Conservation (phyloP, 176 grass and related monocot genomes). For the Thinopyrum elongatum region DNA sequence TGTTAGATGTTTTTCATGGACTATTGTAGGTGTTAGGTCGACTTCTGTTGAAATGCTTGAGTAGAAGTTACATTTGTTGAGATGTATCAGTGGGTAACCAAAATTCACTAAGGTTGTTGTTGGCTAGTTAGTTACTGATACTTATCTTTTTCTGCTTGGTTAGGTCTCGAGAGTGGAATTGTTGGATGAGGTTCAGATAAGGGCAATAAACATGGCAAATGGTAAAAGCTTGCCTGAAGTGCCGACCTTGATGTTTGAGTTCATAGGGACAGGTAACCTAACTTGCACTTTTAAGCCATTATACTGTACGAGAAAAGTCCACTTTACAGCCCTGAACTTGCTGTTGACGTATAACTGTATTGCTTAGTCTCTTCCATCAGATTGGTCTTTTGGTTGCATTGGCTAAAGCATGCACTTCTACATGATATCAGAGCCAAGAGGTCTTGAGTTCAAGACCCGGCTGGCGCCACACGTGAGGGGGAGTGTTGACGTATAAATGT, state of each 20-base stretch:
- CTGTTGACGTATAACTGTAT: too few relatives aligned
- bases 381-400: too few relatives aligned
- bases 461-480: too few relatives aligned
- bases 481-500: too few relatives aligned
- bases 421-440: too few relatives aligned
- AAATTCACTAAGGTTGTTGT: slow-evolving; percentile 1
- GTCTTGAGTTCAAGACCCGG: too few relatives aligned
- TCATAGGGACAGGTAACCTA: slow-evolving; percentile 91
- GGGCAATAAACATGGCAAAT: slow-evolving; percentile 94
- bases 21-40: neutral
- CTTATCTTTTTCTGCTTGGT: slow-evolving; percentile 28
- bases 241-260: slow-evolving; percentile 98
- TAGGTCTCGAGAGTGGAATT: slow-evolving; percentile 96
- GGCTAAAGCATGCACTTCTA: too few relatives aligned
- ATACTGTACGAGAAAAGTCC: neutral
- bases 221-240: slow-evolving; percentile 86
- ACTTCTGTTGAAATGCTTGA: slow-evolving; percentile 6
- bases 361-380: too few relatives aligned
- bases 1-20: neutral
- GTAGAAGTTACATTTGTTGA: slow-evolving; percentile 7
- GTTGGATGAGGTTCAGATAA: slow-evolving; percentile 96
- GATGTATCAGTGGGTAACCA: neutral
- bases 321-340: too few relatives aligned
- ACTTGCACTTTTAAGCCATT: slow-evolving; percentile 7
- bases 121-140: neutral